Percentiles rank a stretch among this genome's conserved stretches.
phyloP scores from a whole-genome alignment of 1,284 basidiomycete genomes.

The Heterobasidion irregulare region DNA sequence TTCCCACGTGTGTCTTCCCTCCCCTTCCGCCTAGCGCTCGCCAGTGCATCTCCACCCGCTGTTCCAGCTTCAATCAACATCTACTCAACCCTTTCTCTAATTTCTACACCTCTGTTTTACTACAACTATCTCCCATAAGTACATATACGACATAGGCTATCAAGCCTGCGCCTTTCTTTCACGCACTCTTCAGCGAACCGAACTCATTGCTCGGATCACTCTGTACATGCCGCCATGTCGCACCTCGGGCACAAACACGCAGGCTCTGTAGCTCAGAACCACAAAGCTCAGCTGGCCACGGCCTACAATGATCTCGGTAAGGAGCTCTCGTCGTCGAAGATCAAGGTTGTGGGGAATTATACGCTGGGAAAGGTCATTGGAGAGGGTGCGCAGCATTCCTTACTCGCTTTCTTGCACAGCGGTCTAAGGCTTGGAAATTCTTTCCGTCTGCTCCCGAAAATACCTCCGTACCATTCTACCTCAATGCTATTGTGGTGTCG shows the following conservation, averaged over 20 bases:
- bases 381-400: conserved; percentile 59
- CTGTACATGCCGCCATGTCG: conserved; percentile 32
- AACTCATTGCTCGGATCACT: not conserved
- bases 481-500: not conserved
- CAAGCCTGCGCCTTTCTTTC: conserved; percentile 3
- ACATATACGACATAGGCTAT: not conserved
- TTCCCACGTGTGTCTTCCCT: no score
- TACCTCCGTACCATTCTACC: not conserved
- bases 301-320: conserved; percentile 97
- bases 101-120: conserved; percentile 1
- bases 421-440: not conserved
- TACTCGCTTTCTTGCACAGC: not conserved
- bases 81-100: not conserved
- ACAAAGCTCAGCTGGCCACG: conserved; percentile 81
- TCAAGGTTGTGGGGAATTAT: conserved; percentile 92
- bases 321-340: conserved; percentile 83
- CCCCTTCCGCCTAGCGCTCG: no score
- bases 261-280: conserved; percentile 63
- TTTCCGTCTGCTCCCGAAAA: not conserved
- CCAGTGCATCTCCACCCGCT: no score
- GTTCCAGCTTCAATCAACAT: not conserved
- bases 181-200: not conserved
- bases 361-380: conserved; percentile 94
- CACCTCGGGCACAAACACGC: conserved; percentile 52
- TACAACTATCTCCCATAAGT: not conserved